Conservation (phyloP, 768 basidiomycete genomes). For the Pisolithus sp. region DNA sequence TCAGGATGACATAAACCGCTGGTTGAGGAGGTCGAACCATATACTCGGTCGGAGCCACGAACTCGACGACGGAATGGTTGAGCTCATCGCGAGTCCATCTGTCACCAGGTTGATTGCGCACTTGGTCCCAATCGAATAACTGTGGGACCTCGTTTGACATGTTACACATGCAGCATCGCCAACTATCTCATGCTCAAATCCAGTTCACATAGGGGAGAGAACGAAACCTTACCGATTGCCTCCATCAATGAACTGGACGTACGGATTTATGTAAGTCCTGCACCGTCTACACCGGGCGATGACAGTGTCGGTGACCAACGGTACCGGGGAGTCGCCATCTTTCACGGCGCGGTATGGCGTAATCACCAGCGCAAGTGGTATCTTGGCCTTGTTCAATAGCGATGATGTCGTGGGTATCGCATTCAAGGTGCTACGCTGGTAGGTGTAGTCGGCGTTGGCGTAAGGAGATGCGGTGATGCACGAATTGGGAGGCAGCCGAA, state of each 20-base stretch:
- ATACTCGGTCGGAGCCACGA: conserved; percentile 96
- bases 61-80: conserved; percentile 92
- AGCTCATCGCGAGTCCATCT: conserved; percentile 91
- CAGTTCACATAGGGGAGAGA: background rate
- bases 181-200: conserved; percentile 39
- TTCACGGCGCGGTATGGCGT: conserved; percentile 87
- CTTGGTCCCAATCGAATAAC: conserved; percentile 97
- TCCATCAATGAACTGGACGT: conserved; percentile 95
- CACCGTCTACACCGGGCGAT: conserved; percentile 95
- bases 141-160: conserved; percentile 98
- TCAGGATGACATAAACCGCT: conserved; percentile 93
- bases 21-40: conserved; percentile 99
- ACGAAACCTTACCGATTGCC: conserved; percentile 66
- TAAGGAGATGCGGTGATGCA: conserved; percentile 70
- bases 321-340: conserved; percentile 77
- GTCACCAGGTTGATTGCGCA: conserved; percentile 88
- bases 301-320: conserved; percentile 88
- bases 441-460: conserved; percentile 84
- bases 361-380: conserved; percentile 83
- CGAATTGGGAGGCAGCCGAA: conserved; percentile 80
- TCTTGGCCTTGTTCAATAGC: conserved; percentile 80
- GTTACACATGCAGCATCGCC: conserved; percentile 99
- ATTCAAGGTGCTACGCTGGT: conserved; percentile 88
- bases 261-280: conserved; percentile 96
- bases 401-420: conserved; percentile 89